Percentiles rank a stretch among this genome's conserved stretches.
These are phyloP conservation scores for Acidomyces sp. DNA, from an alignment of 495 filamentous ascomycete species.

Conservation along the genomic window DNA sequence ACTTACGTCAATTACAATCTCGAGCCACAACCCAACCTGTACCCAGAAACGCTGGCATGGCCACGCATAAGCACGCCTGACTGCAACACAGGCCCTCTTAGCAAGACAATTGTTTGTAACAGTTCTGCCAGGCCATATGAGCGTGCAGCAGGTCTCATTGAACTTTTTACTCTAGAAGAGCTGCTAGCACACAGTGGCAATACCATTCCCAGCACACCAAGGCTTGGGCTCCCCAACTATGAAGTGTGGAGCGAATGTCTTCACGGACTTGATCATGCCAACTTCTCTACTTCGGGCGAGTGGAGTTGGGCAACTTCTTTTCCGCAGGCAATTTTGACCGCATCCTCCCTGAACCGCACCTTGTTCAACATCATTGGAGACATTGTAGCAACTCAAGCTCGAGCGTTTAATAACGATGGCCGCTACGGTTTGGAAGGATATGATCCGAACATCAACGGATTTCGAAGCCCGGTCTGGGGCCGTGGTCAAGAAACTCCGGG, in stretches of 20 bases:
- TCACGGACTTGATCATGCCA: constrained; percentile 28
- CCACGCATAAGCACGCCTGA: too few relatives aligned
- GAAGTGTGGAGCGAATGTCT: constrained; percentile 43
- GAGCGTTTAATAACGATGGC: constrained; percentile 23
- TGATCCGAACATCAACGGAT: constrained; percentile 26
- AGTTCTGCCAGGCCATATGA: not conserved
- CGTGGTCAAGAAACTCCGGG: constrained; percentile 49
- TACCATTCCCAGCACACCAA: not conserved
- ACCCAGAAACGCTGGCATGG: too few relatives aligned
- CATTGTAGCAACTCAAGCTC: constrained; percentile 21
- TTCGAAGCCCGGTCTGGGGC: constrained; percentile 34
- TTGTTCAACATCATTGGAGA: constrained; percentile 32
- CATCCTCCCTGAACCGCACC: constrained; percentile 37
- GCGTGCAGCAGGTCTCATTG: constrained; percentile 4
- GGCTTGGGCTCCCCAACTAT: constrained; percentile 23
- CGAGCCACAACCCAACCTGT: too few relatives aligned
- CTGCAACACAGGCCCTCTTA: constrained; percentile 9
- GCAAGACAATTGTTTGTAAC: constrained; percentile 7
- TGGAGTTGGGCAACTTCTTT: constrained; percentile 38
- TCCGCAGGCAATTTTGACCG: constrained; percentile 33
- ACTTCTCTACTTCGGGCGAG: constrained; percentile 23
- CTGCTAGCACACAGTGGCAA: constrained; percentile 6
- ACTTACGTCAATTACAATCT: too few relatives aligned
- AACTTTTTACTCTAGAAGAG: constrained; percentile 7
- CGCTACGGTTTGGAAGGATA: constrained; percentile 21